A percentile compares a stretch with the other conserved stretches of the same genome.
Conservation (phyloP, 73 alveolate genomes). For the Symbiodinium natans region DNA sequence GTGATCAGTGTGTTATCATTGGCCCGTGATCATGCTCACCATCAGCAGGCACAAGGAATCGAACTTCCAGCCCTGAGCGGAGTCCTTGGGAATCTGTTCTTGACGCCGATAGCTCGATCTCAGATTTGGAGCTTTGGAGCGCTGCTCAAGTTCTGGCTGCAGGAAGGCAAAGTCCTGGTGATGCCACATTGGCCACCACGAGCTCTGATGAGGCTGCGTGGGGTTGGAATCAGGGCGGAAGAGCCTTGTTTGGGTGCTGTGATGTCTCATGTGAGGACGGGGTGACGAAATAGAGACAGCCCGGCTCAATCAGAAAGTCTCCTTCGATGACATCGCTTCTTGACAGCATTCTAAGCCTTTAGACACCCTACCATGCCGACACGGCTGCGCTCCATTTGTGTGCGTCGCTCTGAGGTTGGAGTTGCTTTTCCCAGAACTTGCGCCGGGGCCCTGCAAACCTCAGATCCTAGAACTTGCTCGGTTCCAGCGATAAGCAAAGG, state of each 20-base stretch:
- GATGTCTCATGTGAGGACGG: slow-evolving; percentile 24
- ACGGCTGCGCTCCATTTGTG: too few species aligned
- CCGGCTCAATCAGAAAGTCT: slow-evolving; percentile 49
- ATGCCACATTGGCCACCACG: slow-evolving; percentile 80
- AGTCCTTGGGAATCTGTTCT: too few species aligned
- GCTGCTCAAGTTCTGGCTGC: slow-evolving; percentile 84
- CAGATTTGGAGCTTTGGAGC: slow-evolving; percentile 94
- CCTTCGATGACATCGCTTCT: slow-evolving; percentile 68
- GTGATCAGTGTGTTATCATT: too few species aligned
- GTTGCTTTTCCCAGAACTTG: slow-evolving; percentile 82
- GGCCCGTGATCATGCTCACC: slow-evolving; percentile 46
- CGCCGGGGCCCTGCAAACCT: too few species aligned
- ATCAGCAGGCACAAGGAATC: slow-evolving; percentile 32
- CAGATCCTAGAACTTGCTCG: too few species aligned
- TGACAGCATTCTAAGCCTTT: background rate
- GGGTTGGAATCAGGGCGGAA: background rate
- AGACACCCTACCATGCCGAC: background rate
- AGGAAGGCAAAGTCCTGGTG: slow-evolving; percentile 83
- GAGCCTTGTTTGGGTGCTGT: background rate
- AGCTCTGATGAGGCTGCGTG: slow-evolving; percentile 21
- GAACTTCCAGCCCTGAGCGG: too few species aligned
- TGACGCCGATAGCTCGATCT: too few species aligned
- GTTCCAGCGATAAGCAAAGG: too few species aligned
- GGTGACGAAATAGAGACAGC: slow-evolving; percentile 47
- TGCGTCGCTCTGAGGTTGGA: slow-evolving; percentile 1